Conservation (phyloP, 2,329 filamentous ascomycete genomes). For the Fusarium oxysporum region DNA sequence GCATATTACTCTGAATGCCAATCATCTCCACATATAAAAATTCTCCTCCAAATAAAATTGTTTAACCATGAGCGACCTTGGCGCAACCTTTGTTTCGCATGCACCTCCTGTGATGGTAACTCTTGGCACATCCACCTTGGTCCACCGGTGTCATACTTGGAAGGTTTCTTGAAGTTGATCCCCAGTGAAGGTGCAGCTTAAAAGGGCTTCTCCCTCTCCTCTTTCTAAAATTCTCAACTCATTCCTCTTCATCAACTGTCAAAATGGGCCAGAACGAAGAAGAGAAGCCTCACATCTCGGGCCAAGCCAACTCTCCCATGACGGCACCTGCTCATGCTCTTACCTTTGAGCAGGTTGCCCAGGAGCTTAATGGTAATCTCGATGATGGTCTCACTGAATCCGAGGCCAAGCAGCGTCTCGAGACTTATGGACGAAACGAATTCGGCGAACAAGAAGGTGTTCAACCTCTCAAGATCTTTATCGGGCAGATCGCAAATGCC, state of each 20-base stretch:
- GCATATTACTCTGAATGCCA: neutral
- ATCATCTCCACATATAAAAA: slow-evolving; percentile 14
- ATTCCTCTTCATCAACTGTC: neutral
- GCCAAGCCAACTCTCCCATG: slow-evolving; percentile 42
- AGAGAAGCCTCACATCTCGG: slow-evolving; percentile 35
- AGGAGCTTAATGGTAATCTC: slow-evolving; percentile 26
- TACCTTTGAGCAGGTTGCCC: slow-evolving; percentile 26
- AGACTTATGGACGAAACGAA: slow-evolving; percentile 71
- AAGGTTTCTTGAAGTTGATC: neutral
- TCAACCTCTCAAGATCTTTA: slow-evolving; percentile 70
- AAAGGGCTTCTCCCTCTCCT: neutral
- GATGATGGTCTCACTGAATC: slow-evolving; percentile 27
- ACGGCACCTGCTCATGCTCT: slow-evolving; percentile 41
- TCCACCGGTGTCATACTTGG: neutral
- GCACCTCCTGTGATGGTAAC: neutral
- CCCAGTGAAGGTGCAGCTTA: neutral
- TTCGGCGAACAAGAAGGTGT: slow-evolving; percentile 71
- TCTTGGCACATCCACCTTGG: slow-evolving; percentile 23
- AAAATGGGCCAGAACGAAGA: slow-evolving; percentile 31
- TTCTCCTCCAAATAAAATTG: slow-evolving; percentile 29
- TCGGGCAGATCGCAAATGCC: slow-evolving; percentile 75
- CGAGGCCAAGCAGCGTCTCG: slow-evolving; percentile 62
- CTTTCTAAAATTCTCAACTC: neutral
- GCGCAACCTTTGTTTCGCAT: neutral
- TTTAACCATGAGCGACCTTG: neutral